Base-by-base conservation (phyloP, 371 early-diverging fungal species). In the Coemansia sp. region DNA sequence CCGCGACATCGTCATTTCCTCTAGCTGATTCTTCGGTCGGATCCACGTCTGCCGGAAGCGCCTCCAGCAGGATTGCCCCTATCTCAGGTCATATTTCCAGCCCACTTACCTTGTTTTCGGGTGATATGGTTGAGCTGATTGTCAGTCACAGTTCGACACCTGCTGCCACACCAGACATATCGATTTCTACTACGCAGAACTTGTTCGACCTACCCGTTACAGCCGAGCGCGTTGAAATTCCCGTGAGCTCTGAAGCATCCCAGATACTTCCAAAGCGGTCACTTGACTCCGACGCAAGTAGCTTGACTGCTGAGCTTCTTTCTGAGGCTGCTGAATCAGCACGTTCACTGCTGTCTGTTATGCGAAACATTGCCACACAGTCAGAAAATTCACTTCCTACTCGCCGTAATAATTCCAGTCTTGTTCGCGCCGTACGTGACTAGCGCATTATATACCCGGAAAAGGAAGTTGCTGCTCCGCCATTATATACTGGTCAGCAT, bases 341-440 rank as follows among this genome's bases (percentile, higher is more conserved):
- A 3, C 53, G 40, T 3, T 69, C 70, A 6, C 29, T 69, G 13
- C 60, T 69, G 3, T 69, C 70, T 5, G 66, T 24, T 13, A 69
- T 69, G 66, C 65, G 66, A 22, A 60, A 65, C 24, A 56, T 65
- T 39, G 70, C 65, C 29, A 61, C 61, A 1, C 65, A 51, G 6
- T 50, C 70, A 8, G 70, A 69, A 3, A 50, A 57, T 10, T n/a
- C 45, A 2, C 24, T 47, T 5, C 56, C 57, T 24, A 37, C 13
- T n/a, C 37, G 60, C n/a, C 65, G 60, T 14, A 7, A 34, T 61
- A 3, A 48, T 65, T 13, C 59, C 56, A 27, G 29, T 56, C 0
- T 37, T 37, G 37, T 37, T 37, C 37, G 37, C 11, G 37, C 40
- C 39, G 29, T 51, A 51, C 31, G 45, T 18, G 56, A 59, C 5